Conservation (phyloP, 495 filamentous ascomycete species). For the Astrocystis sublimbata region DNA sequence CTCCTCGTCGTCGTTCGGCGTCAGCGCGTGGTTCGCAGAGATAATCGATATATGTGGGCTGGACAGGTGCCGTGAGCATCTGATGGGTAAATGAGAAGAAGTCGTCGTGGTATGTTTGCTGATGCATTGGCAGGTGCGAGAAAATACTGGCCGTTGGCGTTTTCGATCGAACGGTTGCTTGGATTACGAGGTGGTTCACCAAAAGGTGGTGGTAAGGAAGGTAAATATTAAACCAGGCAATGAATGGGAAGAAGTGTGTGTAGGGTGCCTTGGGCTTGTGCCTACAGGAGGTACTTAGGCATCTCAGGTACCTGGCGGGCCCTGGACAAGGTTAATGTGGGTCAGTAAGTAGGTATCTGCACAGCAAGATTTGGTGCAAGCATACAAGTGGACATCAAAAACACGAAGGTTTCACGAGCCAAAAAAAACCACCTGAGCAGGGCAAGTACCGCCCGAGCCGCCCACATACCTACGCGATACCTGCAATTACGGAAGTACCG, state of each 20-base stretch:
- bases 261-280: too few relatives aligned
- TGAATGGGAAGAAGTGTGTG: conserved; percentile 7
- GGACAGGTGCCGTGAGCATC: conserved; percentile 49
- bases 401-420: conserved; percentile 8
- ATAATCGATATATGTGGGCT: conserved; percentile 39
- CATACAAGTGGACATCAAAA: background rate
- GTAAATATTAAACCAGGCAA: conserved; percentile 15
- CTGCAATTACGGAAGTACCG: too few relatives aligned
- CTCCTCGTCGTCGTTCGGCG: conserved; percentile 54
- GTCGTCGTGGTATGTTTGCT: conserved; percentile 40
- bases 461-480: too few relatives aligned
- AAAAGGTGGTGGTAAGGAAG: conserved; percentile 27
- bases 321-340: background rate
- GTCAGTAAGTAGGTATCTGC: too few relatives aligned
- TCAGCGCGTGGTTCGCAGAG: conserved; percentile 46
- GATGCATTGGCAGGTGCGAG: conserved; percentile 46
- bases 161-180: conserved; percentile 13
- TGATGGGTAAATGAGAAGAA: conserved; percentile 48
- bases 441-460: too few relatives aligned
- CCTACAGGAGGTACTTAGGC: too few relatives aligned
- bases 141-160: conserved; percentile 16
- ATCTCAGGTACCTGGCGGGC: too few relatives aligned
- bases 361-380: too few relatives aligned
- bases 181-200: conserved; percentile 29
- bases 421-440: too few relatives aligned